Base-by-base conservation (phyloP, 179 eudicot species). In the Corrigiola litoralis region DNA sequence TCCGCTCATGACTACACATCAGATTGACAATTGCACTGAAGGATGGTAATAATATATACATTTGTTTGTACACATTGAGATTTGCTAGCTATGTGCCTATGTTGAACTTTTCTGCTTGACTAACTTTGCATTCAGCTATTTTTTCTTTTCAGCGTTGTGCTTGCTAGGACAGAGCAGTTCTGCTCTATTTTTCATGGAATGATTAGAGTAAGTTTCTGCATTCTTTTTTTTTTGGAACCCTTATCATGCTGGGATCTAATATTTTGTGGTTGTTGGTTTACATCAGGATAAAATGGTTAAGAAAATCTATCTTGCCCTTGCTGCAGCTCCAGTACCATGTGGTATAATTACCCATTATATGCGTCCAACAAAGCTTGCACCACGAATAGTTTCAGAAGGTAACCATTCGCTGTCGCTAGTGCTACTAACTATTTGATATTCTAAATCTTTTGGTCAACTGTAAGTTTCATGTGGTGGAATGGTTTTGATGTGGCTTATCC, bases 21-120 rank as follows among this genome's bases (percentile, higher is more conserved):
- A 94, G 77, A 94, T 94, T 69, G 97, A 94, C 74, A 94, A 94
- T 66, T 94, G 99, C 75, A 79, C 97, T 23, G 99, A 94, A 75
- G 99, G 99, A 75, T 94, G 99, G 99, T 94, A 83, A 56, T 29
- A 23, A 41, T 50, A 50, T 6, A 13, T 17, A 20, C 32, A 20
- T 45, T 31, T 69, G 45, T 12, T 59, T 55, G 31, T n/a, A n/a
- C n/a, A n/a, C n/a, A n/a, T n/a, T n/a, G n/a, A n/a, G n/a, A n/a
- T n/a, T n/a, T n/a, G n/a, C n/a, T n/a, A n/a, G n/a, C n/a, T n/a
- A n/a, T n/a, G n/a, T n/a, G n/a, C n/a, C n/a, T n/a, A n/a, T n/a
- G n/a, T n/a, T n/a, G n/a, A n/a, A n/a, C n/a, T n/a, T n/a, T n/a
- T n/a, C n/a, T n/a, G n/a, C n/a, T n/a, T n/a, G n/a, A n/a, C n/a